Percentiles rank a stretch among this genome's conserved stretches.
These are phyloP conservation scores for Endotrypanum monterogeii DNA, from an alignment of 208 protist genomes.

Conservation along the genomic window DNA sequence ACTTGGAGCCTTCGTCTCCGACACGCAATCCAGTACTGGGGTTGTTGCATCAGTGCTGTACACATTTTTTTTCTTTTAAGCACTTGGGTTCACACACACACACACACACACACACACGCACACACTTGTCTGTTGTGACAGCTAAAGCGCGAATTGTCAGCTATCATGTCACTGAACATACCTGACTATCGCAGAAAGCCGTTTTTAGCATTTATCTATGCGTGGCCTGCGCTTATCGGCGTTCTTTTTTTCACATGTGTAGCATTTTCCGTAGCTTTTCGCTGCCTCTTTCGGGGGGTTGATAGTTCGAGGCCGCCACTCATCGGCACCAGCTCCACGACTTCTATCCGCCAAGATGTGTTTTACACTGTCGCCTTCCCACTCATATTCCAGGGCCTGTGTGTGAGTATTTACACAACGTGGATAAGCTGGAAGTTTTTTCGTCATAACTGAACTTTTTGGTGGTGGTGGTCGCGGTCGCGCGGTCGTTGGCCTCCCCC, in stretches of 20 bases:
- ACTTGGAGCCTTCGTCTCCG: too few species aligned
- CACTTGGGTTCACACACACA: too few species aligned
- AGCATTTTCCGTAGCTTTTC: slow-evolving; percentile 23
- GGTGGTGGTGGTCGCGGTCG: too few species aligned
- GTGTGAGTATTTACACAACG: slow-evolving; percentile 51
- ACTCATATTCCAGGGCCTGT: slow-evolving; percentile 35
- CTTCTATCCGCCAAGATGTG: slow-evolving; percentile 23
- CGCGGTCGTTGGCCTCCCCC: neutral
- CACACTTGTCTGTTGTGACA: too few species aligned
- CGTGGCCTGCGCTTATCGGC: slow-evolving; percentile 56
- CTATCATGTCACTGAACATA: slow-evolving; percentile 1
- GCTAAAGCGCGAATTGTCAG: too few species aligned
- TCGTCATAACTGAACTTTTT: slow-evolving; percentile 53
- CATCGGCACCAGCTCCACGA: slow-evolving; percentile 10
- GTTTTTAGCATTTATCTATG: slow-evolving; percentile 47
- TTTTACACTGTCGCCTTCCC: slow-evolving; percentile 38
- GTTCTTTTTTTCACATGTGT: slow-evolving; percentile 37
- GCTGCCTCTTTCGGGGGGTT: slow-evolving; percentile 14
- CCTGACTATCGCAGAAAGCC: slow-evolving; percentile 36
- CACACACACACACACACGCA: too few species aligned
- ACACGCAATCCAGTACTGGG: too few species aligned
- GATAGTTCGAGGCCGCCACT: slow-evolving; percentile 2
- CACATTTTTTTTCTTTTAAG: too few species aligned
- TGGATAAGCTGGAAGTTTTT: slow-evolving; percentile 90
- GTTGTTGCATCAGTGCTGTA: too few species aligned